Conservation (phyloP, 2,329 filamentous ascomycete species). For the Blumeriella jaapii region DNA sequence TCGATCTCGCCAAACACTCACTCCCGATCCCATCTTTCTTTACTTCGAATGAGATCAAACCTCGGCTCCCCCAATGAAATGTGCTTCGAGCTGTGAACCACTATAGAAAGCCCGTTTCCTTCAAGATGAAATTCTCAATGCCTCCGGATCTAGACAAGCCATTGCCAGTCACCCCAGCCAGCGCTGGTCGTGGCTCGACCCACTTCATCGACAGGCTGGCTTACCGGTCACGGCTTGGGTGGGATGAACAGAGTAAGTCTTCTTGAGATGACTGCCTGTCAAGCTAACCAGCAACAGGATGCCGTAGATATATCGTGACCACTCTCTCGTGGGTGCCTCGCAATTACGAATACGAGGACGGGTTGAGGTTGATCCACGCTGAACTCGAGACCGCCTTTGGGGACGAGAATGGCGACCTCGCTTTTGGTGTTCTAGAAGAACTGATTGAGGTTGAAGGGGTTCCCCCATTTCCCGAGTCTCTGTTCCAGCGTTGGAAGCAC, state of each 20-base stretch:
- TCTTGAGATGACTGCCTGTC: neutral
- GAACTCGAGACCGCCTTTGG: slow-evolving; percentile 21
- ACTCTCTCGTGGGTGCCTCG: slow-evolving; percentile 34
- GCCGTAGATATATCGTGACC: slow-evolving; percentile 34
- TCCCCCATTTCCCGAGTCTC: slow-evolving; percentile 34
- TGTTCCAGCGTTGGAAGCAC: slow-evolving; percentile 36
- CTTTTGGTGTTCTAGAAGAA: slow-evolving; percentile 34
- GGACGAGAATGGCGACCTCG: slow-evolving; percentile 1
- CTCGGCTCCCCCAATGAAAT: too few species aligned
- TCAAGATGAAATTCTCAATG: too few species aligned
- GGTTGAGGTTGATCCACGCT: slow-evolving; percentile 33
- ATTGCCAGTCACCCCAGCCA: too few species aligned
- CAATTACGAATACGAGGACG: slow-evolving; percentile 36
- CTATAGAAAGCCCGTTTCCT: too few species aligned
- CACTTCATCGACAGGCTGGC: too few species aligned
- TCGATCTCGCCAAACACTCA: too few species aligned
- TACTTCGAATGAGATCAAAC: too few species aligned
- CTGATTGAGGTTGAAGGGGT: slow-evolving; percentile 35
- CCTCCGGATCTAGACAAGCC: too few species aligned
- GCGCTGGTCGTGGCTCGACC: too few species aligned
- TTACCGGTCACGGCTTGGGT: too few species aligned
- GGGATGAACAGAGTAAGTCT: slow-evolving; percentile 15
- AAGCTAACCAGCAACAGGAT: slow-evolving; percentile 27
- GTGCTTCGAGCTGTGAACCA: too few species aligned
- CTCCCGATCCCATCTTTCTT: too few species aligned